Evolutionary conservation across 148 eudicot species (phyloP).

Genomic region (Arbutus unedo): DNA sequence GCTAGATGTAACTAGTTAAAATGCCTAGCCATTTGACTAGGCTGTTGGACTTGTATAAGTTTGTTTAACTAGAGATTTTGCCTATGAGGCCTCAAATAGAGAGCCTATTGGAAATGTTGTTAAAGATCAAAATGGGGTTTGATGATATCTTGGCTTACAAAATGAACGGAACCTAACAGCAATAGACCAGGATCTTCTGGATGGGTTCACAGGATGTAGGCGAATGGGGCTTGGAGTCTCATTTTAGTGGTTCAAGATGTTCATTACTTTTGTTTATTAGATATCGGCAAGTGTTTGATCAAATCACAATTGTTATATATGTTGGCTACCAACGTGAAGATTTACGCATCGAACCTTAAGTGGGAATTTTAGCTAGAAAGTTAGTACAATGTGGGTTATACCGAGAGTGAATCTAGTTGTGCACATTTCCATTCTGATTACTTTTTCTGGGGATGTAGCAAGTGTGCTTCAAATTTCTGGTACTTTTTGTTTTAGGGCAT

Average conservation of each 20-base stretch:
- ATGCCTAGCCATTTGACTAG: too few relatives aligned
- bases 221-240: neutral
- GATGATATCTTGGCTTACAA: neutral
- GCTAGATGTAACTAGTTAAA: too few relatives aligned
- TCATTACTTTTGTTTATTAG: neutral
- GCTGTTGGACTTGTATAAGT: too few relatives aligned
- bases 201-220: neutral
- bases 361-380: neutral
- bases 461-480: neutral
- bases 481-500: conserved; percentile 55
- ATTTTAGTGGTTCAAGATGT: neutral
- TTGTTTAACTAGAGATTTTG: too few relatives aligned
- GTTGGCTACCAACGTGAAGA: neutral
- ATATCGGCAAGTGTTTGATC: neutral
- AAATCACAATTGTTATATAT: neutral
- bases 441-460: neutral
- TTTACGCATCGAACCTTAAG: neutral
- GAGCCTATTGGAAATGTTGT: too few relatives aligned
- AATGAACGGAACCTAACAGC: neutral
- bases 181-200: neutral
- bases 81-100: too few relatives aligned
- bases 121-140: too few relatives aligned
- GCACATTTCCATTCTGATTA: neutral
- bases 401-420: neutral
- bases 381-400: neutral